Conservation (phyloP, 2,329 filamentous ascomycete species). For the Huntiella abstrusa region DNA sequence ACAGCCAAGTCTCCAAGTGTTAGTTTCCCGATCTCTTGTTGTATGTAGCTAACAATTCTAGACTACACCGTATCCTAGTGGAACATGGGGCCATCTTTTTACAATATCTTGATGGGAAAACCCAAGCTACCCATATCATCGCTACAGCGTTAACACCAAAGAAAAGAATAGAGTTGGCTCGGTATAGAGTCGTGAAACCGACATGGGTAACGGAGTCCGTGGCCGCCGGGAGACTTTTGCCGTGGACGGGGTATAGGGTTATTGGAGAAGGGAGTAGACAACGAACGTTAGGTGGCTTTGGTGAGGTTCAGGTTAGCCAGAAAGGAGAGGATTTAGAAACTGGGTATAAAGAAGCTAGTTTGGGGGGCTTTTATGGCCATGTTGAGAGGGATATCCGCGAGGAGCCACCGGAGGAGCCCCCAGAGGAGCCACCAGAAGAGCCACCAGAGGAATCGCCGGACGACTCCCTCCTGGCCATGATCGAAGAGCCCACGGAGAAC, state of each 20-base stretch:
- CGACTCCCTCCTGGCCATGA: too few species aligned
- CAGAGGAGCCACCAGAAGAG: too few species aligned
- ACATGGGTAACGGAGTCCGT: slow-evolving; percentile 89
- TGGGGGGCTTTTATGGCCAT: too few species aligned
- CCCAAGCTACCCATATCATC: slow-evolving; percentile 87
- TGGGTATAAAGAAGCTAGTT: too few species aligned
- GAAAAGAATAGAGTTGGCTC: slow-evolving; percentile 72
- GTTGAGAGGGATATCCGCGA: too few species aligned
- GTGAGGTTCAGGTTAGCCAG: slow-evolving; percentile 30
- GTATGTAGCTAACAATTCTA: slow-evolving; percentile 13
- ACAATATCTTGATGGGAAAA: slow-evolving; percentile 90
- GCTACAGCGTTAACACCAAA: slow-evolving; percentile 80
- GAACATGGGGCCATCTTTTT: slow-evolving; percentile 86
- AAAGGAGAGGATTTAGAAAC: too few species aligned
- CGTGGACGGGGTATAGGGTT: slow-evolving; percentile 73
- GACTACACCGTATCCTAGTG: slow-evolving; percentile 69
- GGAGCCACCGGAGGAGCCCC: too few species aligned
- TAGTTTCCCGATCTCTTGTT: slow-evolving; percentile 14
- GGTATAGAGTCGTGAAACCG: slow-evolving; percentile 84
- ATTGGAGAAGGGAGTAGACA: slow-evolving; percentile 71
- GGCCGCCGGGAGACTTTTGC: slow-evolving; percentile 56
- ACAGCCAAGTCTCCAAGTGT: slow-evolving; percentile 73
- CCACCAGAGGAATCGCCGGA: too few species aligned
- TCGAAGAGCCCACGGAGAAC: too few species aligned
- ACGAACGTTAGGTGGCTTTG: slow-evolving; percentile 43